Evolutionary conservation across 2,329 filamentous ascomycete species (phyloP).

Genomic region (Xylariaceae sp.): DNA sequence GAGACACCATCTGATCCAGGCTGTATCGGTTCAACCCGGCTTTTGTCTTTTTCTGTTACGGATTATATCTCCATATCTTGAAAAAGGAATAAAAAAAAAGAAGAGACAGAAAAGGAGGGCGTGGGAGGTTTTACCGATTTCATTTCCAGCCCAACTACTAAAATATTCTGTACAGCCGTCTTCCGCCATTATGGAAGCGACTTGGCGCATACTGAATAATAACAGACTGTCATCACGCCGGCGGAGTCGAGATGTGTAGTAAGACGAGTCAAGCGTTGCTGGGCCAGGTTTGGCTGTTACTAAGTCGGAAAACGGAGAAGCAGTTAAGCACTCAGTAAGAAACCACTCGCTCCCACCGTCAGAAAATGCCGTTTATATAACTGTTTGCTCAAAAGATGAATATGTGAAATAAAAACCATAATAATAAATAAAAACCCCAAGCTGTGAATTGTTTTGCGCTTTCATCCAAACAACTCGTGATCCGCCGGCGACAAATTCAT

Average conservation of each 20-base stretch:
- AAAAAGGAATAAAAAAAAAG: not conserved
- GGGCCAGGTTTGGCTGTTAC: not conserved
- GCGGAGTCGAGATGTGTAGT: not conserved
- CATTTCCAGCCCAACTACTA: too few relatives aligned
- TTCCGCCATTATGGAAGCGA: too few relatives aligned
- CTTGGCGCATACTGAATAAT: not conserved
- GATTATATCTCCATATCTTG: not conserved
- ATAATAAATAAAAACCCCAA: too few relatives aligned
- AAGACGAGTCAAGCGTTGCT: not conserved
- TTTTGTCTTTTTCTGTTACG: not conserved
- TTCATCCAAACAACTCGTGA: too few relatives aligned
- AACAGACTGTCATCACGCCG: not conserved
- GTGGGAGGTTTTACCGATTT: too few relatives aligned
- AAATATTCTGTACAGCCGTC: too few relatives aligned
- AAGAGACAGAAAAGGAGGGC: too few relatives aligned
- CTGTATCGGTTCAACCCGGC: slow-evolving; percentile 15
- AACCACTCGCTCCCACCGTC: not conserved
- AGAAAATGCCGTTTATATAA: too few relatives aligned
- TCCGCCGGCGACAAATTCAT: too few relatives aligned
- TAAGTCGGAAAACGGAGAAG: not conserved
- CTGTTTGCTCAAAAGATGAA: too few relatives aligned
- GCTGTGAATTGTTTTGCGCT: too few relatives aligned
- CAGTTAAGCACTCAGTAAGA: not conserved
- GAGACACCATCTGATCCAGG: slow-evolving; percentile 13
- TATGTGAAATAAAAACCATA: too few relatives aligned